These are phyloP conservation scores for Adansonia rubrostipa DNA, from an alignment of 441 rosid genomes.

Conservation along the genomic window DNA sequence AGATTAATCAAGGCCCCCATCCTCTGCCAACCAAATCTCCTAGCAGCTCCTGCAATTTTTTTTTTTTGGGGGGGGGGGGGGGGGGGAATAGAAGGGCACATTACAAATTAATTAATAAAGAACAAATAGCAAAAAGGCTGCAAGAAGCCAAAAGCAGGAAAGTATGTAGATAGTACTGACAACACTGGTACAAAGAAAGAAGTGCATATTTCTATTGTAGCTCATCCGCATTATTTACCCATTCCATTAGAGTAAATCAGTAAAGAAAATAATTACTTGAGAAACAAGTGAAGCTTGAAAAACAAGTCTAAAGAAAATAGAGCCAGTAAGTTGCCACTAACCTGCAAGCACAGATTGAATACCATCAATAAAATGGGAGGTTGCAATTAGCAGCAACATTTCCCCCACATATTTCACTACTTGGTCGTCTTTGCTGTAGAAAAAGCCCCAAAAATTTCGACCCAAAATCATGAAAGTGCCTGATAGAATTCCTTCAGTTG, in stretches of 20 bases:
- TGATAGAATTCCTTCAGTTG: constrained; percentile 24
- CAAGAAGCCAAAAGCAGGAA: neutral
- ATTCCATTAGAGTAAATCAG: too few relatives aligned
- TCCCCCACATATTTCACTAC: constrained; percentile 37
- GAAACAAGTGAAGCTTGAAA: neutral
- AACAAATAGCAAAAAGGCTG: neutral
- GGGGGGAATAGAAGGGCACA: too few relatives aligned
- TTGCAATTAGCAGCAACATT: constrained; percentile 29
- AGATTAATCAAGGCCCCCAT: constrained; percentile 54
- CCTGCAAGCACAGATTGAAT: constrained; percentile 43
- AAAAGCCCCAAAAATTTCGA: constrained; percentile 34
- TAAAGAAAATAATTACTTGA: neutral
- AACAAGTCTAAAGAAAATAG: neutral
- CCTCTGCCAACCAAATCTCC: constrained; percentile 78
- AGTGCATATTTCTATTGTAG: neutral
- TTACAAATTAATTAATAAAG: neutral
- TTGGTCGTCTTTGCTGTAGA: constrained; percentile 30
- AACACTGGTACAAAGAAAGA: neutral
- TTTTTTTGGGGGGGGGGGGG: neutral
- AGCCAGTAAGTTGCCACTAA: neutral
- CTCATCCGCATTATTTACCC: too few relatives aligned
- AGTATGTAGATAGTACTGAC: neutral
- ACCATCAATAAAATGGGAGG: constrained; percentile 34
- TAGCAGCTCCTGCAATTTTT: constrained; percentile 49
- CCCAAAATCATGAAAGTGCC: constrained; percentile 28